Conservation (phyloP, 2,329 filamentous ascomycete species). For the Neofusicoccum parvum region DNA sequence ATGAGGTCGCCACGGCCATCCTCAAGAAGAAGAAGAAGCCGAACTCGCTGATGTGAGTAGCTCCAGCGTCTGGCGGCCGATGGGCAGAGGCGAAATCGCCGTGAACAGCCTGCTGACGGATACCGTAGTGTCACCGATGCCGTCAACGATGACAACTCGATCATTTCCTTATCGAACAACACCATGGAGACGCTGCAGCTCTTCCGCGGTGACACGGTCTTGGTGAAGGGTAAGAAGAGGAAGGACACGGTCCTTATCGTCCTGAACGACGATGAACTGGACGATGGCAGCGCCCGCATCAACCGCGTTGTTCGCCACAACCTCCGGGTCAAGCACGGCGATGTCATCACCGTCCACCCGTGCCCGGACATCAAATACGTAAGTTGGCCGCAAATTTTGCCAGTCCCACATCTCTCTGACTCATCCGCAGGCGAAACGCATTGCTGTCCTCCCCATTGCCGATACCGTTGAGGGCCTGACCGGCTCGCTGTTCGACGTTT, state of each 20-base stretch:
- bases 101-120: conserved; percentile 32
- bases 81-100: no score
- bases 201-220: conserved; percentile 96
- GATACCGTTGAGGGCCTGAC: conserved; percentile 98
- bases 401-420: neutral
- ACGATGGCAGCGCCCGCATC: conserved; percentile 95
- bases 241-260: conserved; percentile 99
- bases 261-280: conserved; percentile 93
- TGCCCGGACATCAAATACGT: conserved; percentile 99
- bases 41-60: conserved; percentile 89
- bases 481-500: conserved; percentile 97
- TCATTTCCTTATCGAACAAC: conserved; percentile 96
- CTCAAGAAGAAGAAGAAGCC: conserved; percentile 99
- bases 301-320: conserved; percentile 99
- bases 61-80: neutral
- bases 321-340: conserved; percentile 95
- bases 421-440: conserved; percentile 81
- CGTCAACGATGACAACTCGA: conserved; percentile 99
- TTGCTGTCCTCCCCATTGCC: conserved; percentile 95
- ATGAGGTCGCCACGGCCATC: conserved; percentile 93
- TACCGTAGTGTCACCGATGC: conserved; percentile 86
- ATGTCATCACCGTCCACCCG: conserved; percentile 94
- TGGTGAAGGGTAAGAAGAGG: conserved; percentile 99
- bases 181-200: conserved; percentile 98
- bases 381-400: conserved; percentile 46